A percentile compares a stretch with the other conserved stretches of the same genome.
These are phyloP conservation scores for Aureobasidium sp. DNA, from an alignment of 2,329 filamentous ascomycete genomes.

Conservation along the genomic window DNA sequence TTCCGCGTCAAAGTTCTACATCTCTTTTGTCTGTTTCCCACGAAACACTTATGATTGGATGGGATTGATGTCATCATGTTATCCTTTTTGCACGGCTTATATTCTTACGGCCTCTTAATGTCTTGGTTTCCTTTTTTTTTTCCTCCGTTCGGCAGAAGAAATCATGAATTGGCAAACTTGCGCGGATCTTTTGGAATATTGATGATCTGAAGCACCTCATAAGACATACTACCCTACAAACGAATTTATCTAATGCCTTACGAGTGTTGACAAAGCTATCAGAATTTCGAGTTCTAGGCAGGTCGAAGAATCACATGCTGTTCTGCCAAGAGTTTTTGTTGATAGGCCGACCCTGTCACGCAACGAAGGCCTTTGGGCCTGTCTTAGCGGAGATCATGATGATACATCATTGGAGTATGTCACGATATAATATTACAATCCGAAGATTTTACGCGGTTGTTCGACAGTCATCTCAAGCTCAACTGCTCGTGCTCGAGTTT, in stretches of 20 bases:
- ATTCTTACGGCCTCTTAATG: background rate
- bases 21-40: slow-evolving; percentile 7
- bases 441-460: too few relatives aligned
- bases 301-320: background rate
- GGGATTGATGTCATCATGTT: background rate
- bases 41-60: background rate
- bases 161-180: too few relatives aligned
- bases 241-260: background rate
- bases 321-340: background rate
- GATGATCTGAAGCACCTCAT: background rate
- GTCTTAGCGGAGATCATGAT: too few relatives aligned
- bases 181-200: too few relatives aligned
- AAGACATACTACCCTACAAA: background rate
- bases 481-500: too few relatives aligned
- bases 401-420: too few relatives aligned
- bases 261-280: background rate
- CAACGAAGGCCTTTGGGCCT: too few relatives aligned
- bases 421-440: too few relatives aligned
- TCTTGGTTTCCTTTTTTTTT: background rate
- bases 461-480: too few relatives aligned
- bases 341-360: background rate
- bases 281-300: too few relatives aligned
- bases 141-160: background rate
- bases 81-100: background rate
- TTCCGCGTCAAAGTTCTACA: background rate